phyloP scores from a whole-genome alignment of 257 asterid genomes.

The Marsdenia floribunda region DNA sequence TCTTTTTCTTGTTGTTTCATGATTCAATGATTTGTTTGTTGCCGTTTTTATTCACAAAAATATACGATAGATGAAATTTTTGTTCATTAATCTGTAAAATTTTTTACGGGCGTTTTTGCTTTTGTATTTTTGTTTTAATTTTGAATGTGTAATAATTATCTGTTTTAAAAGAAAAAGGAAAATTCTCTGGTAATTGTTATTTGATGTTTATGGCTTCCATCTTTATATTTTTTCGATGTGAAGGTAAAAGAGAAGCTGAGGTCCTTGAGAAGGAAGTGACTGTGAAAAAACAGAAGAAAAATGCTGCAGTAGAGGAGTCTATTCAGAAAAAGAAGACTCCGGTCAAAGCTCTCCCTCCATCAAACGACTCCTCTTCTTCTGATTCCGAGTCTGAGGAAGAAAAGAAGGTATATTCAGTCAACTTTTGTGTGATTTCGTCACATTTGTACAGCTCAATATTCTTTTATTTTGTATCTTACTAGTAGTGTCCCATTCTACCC shows the following conservation, averaged over 20 bases:
- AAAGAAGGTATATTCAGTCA: constrained; percentile 18
- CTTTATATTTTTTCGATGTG: background rate
- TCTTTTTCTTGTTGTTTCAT: background rate
- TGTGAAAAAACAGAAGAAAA: constrained; percentile 40
- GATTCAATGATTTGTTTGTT: background rate
- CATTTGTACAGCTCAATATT: background rate
- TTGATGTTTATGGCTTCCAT: background rate
- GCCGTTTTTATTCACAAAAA: background rate
- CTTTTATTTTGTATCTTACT: background rate
- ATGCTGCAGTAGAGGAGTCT: constrained; percentile 20
- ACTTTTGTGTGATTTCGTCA: background rate
- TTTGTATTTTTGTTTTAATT: background rate
- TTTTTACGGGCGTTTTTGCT: background rate
- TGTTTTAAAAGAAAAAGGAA: too few species aligned
- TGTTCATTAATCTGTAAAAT: background rate
- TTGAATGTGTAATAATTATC: background rate
- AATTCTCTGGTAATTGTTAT: background rate
- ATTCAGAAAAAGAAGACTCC: constrained; percentile 28
- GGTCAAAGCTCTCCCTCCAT: constrained; percentile 13
- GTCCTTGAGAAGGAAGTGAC: constrained; percentile 27
- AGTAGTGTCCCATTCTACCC: background rate
- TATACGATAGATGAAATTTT: background rate
- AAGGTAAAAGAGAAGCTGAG: constrained; percentile 49
- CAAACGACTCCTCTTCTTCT: constrained; percentile 15
- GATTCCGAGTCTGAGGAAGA: constrained; percentile 24